Base-by-base conservation (phyloP, 78 protist genomes). In the Speleostelium caveatum region DNA sequence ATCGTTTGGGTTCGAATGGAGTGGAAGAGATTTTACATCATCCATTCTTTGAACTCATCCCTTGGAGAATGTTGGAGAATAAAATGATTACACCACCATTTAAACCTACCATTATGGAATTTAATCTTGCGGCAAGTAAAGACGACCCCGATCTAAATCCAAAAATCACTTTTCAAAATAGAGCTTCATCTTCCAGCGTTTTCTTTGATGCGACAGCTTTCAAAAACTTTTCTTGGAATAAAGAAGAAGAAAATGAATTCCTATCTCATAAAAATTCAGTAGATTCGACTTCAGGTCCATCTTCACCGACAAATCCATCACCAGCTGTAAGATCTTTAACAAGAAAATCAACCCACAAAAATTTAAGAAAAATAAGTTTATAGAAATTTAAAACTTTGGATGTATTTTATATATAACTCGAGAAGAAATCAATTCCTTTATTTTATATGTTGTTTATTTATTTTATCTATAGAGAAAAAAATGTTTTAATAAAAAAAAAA, bases 21-120 rank as follows among this genome's bases (percentile, higher is more conserved):
- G 71, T 65, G 2, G 69, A 36, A 17, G 93, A 86, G 24, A 74
- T 87, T 33, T 49, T 39, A 32, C 24, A 51, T 1, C 94, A 87
- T 41, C 73, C 94, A n/a, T 87, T 66, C 79, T 93, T 86, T 65
- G 89, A 86, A 6, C 45, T 75, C 19, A 49, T 87, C 7, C 92
- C 90, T n/a, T 93, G 96, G 96, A 62, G 65, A 33, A 74, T 66
- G 78, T 28, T 95, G 72, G 93, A 79, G 55, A 49, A 39, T 21
- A 78, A 73, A 26, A 78, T 85, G 85, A 80, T 94, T 60, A 86
- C 80, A 17, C 96, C 96, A 16, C 96, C 96, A 39, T 94, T 87
- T 49, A 68, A 68, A 73, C 96, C 96, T 24, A 86, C 78, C 3
- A 79, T 88, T 14, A 73, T 26, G 49, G 71, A 28, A 26, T 59